phyloP scores from a whole-genome alignment of 345 rosid species.

The Rhodamnia argentea region DNA sequence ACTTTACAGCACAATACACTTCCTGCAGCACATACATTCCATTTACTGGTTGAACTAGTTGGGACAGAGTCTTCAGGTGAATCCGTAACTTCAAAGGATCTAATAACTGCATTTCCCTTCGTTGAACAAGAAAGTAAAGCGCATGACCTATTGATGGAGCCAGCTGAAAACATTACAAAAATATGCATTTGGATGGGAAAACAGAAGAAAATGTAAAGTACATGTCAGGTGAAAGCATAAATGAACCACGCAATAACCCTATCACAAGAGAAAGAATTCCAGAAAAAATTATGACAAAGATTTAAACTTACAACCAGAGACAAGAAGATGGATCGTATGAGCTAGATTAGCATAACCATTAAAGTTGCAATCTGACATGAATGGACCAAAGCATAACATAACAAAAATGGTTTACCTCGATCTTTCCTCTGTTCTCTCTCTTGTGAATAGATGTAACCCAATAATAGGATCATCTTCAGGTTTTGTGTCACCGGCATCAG shows the following conservation, averaged over 20 bases:
- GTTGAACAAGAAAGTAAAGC: conserved; percentile 61
- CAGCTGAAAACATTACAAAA: neutral
- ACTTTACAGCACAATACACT: conserved; percentile 45
- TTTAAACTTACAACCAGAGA: neutral
- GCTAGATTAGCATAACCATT: neutral
- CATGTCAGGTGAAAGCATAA: neutral
- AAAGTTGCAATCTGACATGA: neutral
- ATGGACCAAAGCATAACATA: neutral
- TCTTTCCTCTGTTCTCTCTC: conserved; percentile 19
- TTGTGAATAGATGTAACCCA: conserved; percentile 64
- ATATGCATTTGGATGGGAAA: neutral
- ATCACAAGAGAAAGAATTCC: neutral
- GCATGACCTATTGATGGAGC: conserved; percentile 34
- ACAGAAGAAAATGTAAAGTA: neutral
- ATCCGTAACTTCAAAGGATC: conserved; percentile 25
- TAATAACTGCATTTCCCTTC: conserved; percentile 63
- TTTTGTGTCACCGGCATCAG: conserved; percentile 19
- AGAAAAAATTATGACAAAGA: neutral
- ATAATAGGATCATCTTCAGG: conserved; percentile 47
- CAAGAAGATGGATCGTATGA: neutral
- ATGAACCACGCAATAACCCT: neutral
- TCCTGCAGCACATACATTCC: conserved; percentile 74
- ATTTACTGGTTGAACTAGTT: conserved; percentile 16
- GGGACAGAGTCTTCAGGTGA: conserved; percentile 16
- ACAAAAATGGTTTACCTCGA: conserved; percentile 25